phyloP scores from a whole-genome alignment of 306 rosid species.

The Parietaria judaica region DNA sequence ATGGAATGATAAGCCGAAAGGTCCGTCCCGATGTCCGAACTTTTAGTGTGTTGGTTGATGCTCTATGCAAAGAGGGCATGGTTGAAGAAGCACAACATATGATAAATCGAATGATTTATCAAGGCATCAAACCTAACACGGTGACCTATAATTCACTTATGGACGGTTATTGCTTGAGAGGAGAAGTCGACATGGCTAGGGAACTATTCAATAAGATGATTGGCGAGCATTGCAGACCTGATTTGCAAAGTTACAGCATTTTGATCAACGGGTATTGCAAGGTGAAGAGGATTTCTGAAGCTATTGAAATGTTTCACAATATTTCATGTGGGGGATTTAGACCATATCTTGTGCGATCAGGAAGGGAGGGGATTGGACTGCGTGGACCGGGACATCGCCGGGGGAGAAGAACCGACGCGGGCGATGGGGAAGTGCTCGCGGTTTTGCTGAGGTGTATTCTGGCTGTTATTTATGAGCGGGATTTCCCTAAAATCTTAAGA shows the following conservation, averaged over 20 bases:
- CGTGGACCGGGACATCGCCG: constrained; percentile 81
- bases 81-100: neutral
- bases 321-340: no score
- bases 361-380: constrained; percentile 97
- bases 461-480: no score
- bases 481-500: no score
- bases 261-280: no score
- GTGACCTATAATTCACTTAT: constrained; percentile 27
- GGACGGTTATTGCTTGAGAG: constrained; percentile 25
- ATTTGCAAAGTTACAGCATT: no score
- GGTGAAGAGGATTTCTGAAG: no score
- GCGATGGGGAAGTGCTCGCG: constrained; percentile 83
- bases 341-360: constrained; percentile 78
- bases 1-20: no score
- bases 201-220: constrained; percentile 18
- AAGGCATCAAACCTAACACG: constrained; percentile 12
- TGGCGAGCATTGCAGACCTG: constrained; percentile 3
- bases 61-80: no score
- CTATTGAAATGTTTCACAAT: no score
- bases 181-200: constrained; percentile 13
- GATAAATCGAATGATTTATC: neutral
- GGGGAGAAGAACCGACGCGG: constrained; percentile 70
- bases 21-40: no score
- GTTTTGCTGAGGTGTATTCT: constrained; percentile 85
- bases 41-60: no score